Conservation (phyloP, 306 rosid genomes). For the Prunus persica region Prunus_persica_NCBIv2 NC_034014.1:2655001-2655500, state of each 20-base stretch:
- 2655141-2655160: neutral
- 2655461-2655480: neutral
- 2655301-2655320: neutral
- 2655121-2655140: conserved; percentile 60
- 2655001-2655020: conserved; percentile 4
- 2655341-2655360: neutral
- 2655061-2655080: conserved; percentile 70
- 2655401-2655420: neutral
- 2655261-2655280: conserved; percentile 3
- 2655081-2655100: conserved; percentile 65
- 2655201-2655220: conserved; percentile 17
- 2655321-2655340: neutral
- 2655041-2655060: conserved; percentile 53
- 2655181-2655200: neutral
- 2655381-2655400: neutral
- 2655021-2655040: conserved; percentile 12
- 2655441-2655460: neutral
- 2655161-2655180: neutral
- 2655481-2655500: neutral
- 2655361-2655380: neutral
- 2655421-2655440: neutral
- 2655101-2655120: conserved; percentile 89
- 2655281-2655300: conserved; percentile 2
- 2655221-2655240: neutral
- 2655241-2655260: neutral